These are phyloP conservation scores for Pseudogymnoascus sp. DNA, from an alignment of 2,329 filamentous ascomycete genomes.

Conservation along the genomic window DNA sequence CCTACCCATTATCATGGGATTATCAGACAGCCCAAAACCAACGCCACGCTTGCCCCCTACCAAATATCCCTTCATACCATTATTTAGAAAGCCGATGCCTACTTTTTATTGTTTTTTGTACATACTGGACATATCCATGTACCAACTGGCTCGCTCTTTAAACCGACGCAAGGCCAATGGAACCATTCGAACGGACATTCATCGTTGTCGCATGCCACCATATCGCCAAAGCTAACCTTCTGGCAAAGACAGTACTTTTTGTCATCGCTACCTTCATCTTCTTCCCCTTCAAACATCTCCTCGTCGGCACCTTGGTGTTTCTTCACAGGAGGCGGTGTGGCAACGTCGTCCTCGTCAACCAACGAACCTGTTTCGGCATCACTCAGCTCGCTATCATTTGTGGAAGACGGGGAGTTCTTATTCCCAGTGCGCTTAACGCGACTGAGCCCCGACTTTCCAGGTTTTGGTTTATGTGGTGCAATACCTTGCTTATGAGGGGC, in stretches of 20 bases:
- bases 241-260: constrained; percentile 76
- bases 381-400: constrained; percentile 57
- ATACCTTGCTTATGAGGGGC: constrained; percentile 27
- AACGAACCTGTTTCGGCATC: constrained; percentile 52
- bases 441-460: constrained; percentile 51
- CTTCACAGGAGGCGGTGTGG: constrained; percentile 31
- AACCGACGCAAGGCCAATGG: constrained; percentile 68
- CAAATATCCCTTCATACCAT: not conserved
- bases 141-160: constrained; percentile 60
- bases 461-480: constrained; percentile 23
- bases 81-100: not conserved
- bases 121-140: constrained; percentile 63
- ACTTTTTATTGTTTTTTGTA: constrained; percentile 33
- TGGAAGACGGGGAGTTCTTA: constrained; percentile 56
- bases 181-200: constrained; percentile 81
- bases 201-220: constrained; percentile 84
- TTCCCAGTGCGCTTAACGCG: constrained; percentile 47
- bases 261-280: constrained; percentile 68
- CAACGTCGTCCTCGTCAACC: constrained; percentile 41
- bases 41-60: not conserved
- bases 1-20: not conserved
- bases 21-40: not conserved
- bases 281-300: constrained; percentile 47
- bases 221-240: constrained; percentile 76
- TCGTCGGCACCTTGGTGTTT: constrained; percentile 48